These are phyloP conservation scores for Aphanomyces stellatus DNA, from an alignment of 352 stramenopile species.

Conservation along the genomic window DNA sequence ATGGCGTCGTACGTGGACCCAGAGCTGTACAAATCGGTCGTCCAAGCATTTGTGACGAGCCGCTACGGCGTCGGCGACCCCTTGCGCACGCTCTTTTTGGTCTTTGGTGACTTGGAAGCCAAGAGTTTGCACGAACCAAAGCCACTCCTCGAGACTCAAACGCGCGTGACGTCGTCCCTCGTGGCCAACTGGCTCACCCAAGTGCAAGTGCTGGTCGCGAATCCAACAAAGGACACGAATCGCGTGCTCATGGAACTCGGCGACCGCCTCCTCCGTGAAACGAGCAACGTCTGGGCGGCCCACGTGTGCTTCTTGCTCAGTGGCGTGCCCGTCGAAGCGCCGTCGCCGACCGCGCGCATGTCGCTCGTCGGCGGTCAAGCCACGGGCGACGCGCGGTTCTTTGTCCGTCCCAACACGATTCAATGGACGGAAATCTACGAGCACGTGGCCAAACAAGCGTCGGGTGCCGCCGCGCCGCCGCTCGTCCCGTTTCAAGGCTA, in stretches of 20 bases:
- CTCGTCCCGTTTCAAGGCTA: conserved; percentile 84
- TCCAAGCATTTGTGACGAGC: conserved; percentile 66
- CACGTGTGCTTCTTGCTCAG: conserved; percentile 78
- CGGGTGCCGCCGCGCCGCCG: no score
- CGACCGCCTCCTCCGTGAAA: conserved; percentile 74
- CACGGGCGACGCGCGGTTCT: conserved; percentile 65
- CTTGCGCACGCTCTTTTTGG: conserved; percentile 65
- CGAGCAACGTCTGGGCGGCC: conserved; percentile 47
- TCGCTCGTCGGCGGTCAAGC: conserved; percentile 69
- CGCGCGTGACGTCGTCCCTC: conserved; percentile 38
- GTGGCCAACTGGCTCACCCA: conserved; percentile 68
- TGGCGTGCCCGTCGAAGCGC: conserved; percentile 59
- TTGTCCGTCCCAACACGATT: conserved; percentile 63
- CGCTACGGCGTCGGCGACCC: conserved; percentile 72
- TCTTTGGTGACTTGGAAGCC: conserved; percentile 75
- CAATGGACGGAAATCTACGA: conserved; percentile 84
- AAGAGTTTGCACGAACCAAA: conserved; percentile 79
- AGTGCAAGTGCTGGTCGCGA: conserved; percentile 71
- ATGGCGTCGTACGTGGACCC: conserved; percentile 81
- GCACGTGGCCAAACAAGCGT: conserved; percentile 41
- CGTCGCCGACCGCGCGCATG: conserved; percentile 65
- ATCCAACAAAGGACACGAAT: conserved; percentile 72
- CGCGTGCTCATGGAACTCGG: conserved; percentile 67
- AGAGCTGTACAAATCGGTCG: conserved; percentile 75
- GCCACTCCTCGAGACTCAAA: conserved; percentile 31